Percentiles rank a stretch among this genome's conserved stretches.
Evolutionary conservation across 257 asterid species (phyloP).

Genomic region (Solanum chilense): DNA sequence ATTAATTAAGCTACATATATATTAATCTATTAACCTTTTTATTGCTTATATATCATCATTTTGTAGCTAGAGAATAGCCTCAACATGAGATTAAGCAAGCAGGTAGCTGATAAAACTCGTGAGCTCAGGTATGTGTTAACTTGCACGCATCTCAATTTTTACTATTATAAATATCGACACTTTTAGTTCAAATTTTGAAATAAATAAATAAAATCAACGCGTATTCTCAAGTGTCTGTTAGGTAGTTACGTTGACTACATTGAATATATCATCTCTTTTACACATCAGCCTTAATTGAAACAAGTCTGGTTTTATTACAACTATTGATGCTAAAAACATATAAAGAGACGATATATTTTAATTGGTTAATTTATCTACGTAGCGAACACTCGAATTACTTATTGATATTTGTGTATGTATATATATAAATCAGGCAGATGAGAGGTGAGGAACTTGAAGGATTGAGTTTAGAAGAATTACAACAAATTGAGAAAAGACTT

Average conservation of each 20-base stretch:
- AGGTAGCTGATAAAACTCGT: conserved; percentile 19
- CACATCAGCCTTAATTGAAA: background rate
- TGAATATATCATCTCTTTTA: background rate
- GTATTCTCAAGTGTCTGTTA: too few relatives aligned
- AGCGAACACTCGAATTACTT: background rate
- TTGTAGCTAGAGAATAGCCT: conserved; percentile 20
- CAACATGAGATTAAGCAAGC: conserved; percentile 14
- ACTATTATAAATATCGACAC: background rate
- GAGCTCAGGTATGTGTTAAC: conserved; percentile 8
- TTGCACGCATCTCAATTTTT: background rate
- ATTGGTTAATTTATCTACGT: background rate
- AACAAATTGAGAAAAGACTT: conserved; percentile 20
- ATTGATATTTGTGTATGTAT: background rate
- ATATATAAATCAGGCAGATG: conserved; percentile 9
- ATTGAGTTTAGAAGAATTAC: conserved; percentile 24
- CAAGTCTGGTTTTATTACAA: background rate
- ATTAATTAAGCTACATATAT: background rate
- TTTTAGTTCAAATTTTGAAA: too few relatives aligned
- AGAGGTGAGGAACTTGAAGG: conserved; percentile 36
- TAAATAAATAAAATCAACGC: too few relatives aligned
- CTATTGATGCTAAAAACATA: background rate
- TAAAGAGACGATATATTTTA: background rate
- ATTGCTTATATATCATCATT: background rate
- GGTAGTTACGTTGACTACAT: background rate
- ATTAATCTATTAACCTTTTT: background rate